phyloP scores from a whole-genome alignment of 306 rosid species.

The Astragalus glycyphyllos region DNA sequence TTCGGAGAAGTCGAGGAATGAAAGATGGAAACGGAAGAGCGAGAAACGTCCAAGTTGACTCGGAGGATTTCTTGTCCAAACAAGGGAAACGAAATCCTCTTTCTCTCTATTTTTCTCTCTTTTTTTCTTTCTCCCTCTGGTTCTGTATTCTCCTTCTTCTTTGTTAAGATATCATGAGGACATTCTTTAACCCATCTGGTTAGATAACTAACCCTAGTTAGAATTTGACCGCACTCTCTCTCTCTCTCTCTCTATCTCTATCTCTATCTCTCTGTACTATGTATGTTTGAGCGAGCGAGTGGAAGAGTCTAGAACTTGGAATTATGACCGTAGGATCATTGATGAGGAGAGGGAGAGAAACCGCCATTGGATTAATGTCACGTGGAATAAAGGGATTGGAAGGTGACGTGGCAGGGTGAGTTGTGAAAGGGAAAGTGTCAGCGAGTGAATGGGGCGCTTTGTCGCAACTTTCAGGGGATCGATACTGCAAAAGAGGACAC shows the following conservation, averaged over 20 bases:
- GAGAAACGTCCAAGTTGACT: constrained; percentile 56
- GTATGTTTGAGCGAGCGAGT: background rate
- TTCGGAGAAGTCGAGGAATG: background rate
- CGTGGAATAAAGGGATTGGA: constrained; percentile 67
- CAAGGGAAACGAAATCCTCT: constrained; percentile 39
- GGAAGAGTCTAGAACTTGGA: constrained; percentile 73
- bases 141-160: background rate
- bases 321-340: constrained; percentile 50
- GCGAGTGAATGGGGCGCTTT: constrained; percentile 31
- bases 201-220: constrained; percentile 54
- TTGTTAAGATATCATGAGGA: constrained; percentile 13
- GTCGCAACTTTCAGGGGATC: background rate
- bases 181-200: constrained; percentile 67
- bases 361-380: constrained; percentile 20
- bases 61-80: constrained; percentile 41
- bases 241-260: background rate
- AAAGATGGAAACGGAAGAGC: background rate
- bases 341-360: background rate
- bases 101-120: constrained; percentile 1
- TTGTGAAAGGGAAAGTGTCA: constrained; percentile 27
- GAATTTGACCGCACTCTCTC: constrained; percentile 40
- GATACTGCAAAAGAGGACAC: background rate
- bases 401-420: constrained; percentile 40
- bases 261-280: background rate
- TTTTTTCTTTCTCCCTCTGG: background rate